Evolutionary conservation across 2,329 filamentous ascomycete species (phyloP).

Genomic region (Bretziella fagacearum): DNA sequence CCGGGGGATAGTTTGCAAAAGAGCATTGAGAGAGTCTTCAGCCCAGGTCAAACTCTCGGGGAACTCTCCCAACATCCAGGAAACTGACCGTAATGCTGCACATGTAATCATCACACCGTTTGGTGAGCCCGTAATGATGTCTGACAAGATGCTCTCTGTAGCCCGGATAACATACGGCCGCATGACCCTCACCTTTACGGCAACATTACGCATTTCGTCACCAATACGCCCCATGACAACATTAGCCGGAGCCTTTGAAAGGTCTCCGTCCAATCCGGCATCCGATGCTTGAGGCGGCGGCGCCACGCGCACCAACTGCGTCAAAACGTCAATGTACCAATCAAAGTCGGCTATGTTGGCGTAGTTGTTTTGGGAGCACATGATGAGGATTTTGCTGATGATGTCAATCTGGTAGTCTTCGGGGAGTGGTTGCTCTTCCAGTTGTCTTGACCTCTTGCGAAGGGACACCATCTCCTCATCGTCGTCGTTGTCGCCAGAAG

Average conservation of each 20-base stretch:
- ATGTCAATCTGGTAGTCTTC: conserved; percentile 76
- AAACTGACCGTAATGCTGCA: conserved; percentile 55
- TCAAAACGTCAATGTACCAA: conserved; percentile 87
- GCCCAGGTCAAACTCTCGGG: conserved; percentile 52
- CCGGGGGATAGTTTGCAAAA: conserved; percentile 50
- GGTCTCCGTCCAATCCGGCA: conserved; percentile 18
- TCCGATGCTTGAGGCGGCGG: conserved; percentile 30
- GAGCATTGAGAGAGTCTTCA: conserved; percentile 52
- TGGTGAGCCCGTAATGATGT: conserved; percentile 34
- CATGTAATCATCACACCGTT: conserved; percentile 39
- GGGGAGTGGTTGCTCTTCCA: conserved; percentile 43
- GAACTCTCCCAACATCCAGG: conserved; percentile 85
- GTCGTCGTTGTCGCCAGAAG: conserved; percentile 8
- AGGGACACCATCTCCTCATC: conserved; percentile 7
- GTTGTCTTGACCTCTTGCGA: conserved; percentile 5
- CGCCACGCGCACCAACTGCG: conserved; percentile 63
- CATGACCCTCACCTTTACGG: conserved; percentile 77
- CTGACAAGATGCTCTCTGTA: conserved; percentile 57
- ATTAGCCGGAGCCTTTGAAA: conserved; percentile 14
- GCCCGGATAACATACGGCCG: conserved; percentile 65
- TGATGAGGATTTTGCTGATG: conserved; percentile 64
- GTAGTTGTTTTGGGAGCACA: conserved; percentile 85
- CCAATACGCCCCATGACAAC: conserved; percentile 40
- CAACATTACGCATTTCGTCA: conserved; percentile 71
- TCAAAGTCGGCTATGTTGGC: conserved; percentile 77